Conservation (phyloP, 2,329 filamentous ascomycete genomes). For the Pseudocercospora ulei region DNA sequence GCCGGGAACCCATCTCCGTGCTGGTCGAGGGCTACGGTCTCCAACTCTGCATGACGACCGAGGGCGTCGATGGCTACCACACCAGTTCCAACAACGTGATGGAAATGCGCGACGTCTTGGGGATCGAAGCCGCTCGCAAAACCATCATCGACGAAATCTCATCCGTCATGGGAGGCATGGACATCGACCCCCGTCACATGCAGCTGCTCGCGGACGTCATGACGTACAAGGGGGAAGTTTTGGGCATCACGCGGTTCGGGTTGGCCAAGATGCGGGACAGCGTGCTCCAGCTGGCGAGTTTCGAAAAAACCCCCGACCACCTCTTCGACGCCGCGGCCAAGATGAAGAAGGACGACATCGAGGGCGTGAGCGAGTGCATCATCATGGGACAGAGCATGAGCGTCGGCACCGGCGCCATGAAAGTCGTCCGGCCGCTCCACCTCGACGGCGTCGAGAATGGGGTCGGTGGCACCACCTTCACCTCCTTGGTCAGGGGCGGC, state of each 20-base stretch:
- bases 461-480: slow-evolving; percentile 19
- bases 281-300: slow-evolving; percentile 85
- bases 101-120: slow-evolving; percentile 76
- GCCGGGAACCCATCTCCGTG: slow-evolving; percentile 48
- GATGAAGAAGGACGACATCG: slow-evolving; percentile 84
- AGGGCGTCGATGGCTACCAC: slow-evolving; percentile 70
- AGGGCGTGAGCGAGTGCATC: slow-evolving; percentile 92
- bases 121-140: slow-evolving; percentile 83
- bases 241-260: slow-evolving; percentile 93
- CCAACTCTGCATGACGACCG: slow-evolving; percentile 80
- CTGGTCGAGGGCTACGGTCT: slow-evolving; percentile 91
- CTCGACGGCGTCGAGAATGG: slow-evolving; percentile 48
- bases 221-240: slow-evolving; percentile 96
- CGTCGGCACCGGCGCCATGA: slow-evolving; percentile 83
- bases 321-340: slow-evolving; percentile 86
- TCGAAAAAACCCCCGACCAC: slow-evolving; percentile 97
- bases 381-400: slow-evolving; percentile 96
- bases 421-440: slow-evolving; percentile 69
- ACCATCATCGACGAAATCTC: slow-evolving; percentile 86
- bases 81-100: slow-evolving; percentile 78
- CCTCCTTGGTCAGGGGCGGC: slow-evolving; percentile 16
- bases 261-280: slow-evolving; percentile 92
- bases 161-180: slow-evolving; percentile 85
- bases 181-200: slow-evolving; percentile 96
- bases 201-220: slow-evolving; percentile 93